Base-by-base conservation (phyloP, 208 protist species). In the Crithidia bombi region DNA sequence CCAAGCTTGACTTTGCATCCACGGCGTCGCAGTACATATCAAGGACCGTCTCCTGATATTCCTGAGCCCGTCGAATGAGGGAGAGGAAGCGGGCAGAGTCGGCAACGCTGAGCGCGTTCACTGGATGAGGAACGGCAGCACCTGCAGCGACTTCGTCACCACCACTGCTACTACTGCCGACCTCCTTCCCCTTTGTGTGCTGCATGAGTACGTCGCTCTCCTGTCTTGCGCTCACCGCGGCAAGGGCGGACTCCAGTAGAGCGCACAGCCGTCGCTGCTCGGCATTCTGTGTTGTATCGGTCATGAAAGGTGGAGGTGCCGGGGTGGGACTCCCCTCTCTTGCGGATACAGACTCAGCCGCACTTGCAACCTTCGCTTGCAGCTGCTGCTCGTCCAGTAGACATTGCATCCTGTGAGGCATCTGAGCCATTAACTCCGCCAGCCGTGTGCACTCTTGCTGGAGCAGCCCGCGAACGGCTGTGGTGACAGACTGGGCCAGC, bases 361-460 rank as follows among this genome's bases (percentile, higher is more conserved):
- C n/a, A n/a, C n/a, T n/a, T n/a, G n/a, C n/a, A n/a, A n/a, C n/a
- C n/a, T n/a, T n/a, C 15, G 28, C 49, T 36, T 30, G 19, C 23
- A 38, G 17, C 14, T 43, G 54, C 25, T 39, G 2, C 39, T 51
- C 55, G 26, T 39, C 28, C 32, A 86, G 28, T 26, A 73, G 59
- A 2, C 36, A 47, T 38, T 70, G 79, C 23, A 82, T 58, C 35
- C 65, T 62, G 21, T 47, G 36, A 4, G 79, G 80, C 55, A 85
- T 74, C 41, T 73, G 36, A 19, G 76, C 55, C 43, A 89, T 55
- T 26, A 89, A 52, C 28, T 64, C 35, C 25, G 74, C 56, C 2
- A 86, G 58, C 21, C 65, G 77, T 5, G 35, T 43, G 36, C 72
- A 74, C 57, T 83, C 78, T 30, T 47, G 36, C 28, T 73, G 50